Base-by-base conservation (phyloP, 106 monocot genomes). In the Agapanthus africanus region DNA sequence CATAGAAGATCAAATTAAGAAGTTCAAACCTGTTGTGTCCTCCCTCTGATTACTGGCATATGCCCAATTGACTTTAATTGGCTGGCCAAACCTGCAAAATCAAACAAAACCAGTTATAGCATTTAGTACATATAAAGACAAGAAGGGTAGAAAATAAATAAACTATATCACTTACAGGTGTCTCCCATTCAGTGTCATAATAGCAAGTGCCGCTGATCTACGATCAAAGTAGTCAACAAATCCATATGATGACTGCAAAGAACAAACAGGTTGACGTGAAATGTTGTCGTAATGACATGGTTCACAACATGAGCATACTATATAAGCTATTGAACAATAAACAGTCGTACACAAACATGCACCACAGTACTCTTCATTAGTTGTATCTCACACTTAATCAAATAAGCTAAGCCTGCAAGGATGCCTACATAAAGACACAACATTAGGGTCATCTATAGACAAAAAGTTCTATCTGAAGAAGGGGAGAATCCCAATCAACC, bases 1-100 rank as follows among this genome's bases (percentile, higher is more conserved):
- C 8, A 30, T 26, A 50, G 22, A 30, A 11, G 5, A 30, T 11
- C 34, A 62, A 33, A 62, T 62, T 0, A 36, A 65, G 39, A 37
- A 40, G 25, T 2, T 11, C 59, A 59, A 56, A 75, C 75, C 85
- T 79, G 91, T 85, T 63, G 87, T 91, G 31, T 91, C 91, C 71
- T 91, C 91, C 35, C 88, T 88, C 67, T 91, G 91, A 50, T 70
- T 73, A 78, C 87, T 91, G 11, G 91, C 87, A 82, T 91, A 91
- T 68, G 91, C 91, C 91, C 91, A 91, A 67, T 91, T 91, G 51
- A 91, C 91, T 75, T 88, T 91, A 26, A 91, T 85, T 46, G 91
- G 85, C 64, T 91, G 91, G 16, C 91, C 85, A 82, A 85, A 91
- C 25, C 75, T 75, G 75, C 67, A 75, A 25, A 67, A 35, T 42